Base-by-base conservation (phyloP, 1,139 yeast genomes). In the Blastobotrys elegans region DNA sequence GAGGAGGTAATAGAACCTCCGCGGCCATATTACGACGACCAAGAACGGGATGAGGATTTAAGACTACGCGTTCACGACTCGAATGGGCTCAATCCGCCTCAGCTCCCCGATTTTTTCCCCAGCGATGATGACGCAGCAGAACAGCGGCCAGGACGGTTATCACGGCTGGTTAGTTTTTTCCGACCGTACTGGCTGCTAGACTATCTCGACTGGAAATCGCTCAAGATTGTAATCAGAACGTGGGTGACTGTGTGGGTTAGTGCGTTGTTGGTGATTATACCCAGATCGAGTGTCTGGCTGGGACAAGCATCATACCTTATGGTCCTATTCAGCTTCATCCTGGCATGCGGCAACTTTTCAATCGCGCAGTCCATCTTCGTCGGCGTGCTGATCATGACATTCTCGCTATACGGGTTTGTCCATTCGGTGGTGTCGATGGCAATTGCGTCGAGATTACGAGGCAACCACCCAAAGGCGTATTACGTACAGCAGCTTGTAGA, bases 231-330 rank as follows among this genome's bases (percentile, higher is more conserved):
- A 1, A 31, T 58, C 11, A 51, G 67, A 2, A 58, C 63, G 0
- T 63, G 66, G 65, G 30, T 58, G 7, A 56, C 51, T 41, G 44
- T 56, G 45, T 60, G 63, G 59, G 51, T 57, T 2, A 48, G 58
- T 6, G 39, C 55, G 5, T 11, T 63, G 16, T 32, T 63, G 10
- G 44, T 50, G 10, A 48, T 54, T 10, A 49, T 58, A 10, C 51
- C 46, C 6, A 40, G 39, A 5, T 41, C 61, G 1, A 56, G 48
- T 10, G 31, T 36, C 4, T 63, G 62, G 56, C 44, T 63, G 47
- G 65, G 64, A 1, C 54, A 53, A 7, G 63, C 64, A 1, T 47
- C 60, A 2, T 63, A 57, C 40, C 40, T 63, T 29, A 48, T 62
- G 30, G 48, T 53, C 13, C 58, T 63, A 40, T 47, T 59, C 13